These are phyloP conservation scores for Glutinoglossum americanum DNA, from an alignment of 495 filamentous ascomycete genomes.

Conservation along the genomic window DNA sequence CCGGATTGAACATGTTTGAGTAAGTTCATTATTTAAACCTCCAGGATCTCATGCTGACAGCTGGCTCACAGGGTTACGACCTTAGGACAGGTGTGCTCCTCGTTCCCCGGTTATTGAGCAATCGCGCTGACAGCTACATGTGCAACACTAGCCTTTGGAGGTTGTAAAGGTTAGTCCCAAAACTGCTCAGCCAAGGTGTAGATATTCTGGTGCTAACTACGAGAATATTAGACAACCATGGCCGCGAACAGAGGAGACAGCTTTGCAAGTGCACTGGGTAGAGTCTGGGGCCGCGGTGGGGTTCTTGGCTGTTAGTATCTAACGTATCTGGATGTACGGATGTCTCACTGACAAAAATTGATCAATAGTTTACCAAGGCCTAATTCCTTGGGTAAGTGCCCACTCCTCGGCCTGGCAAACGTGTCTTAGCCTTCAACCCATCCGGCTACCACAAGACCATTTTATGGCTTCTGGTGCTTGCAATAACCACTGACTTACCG, in stretches of 20 bases:
- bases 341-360: constrained; percentile 7
- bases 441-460: neutral
- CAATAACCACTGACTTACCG: neutral
- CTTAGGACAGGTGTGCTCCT: constrained; percentile 46
- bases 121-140: constrained; percentile 2
- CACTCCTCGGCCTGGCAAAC: neutral
- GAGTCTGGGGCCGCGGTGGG: constrained; percentile 89
- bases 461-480: too few species aligned
- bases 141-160: constrained; percentile 58
- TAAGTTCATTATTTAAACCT: constrained; percentile 21
- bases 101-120: neutral
- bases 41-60: neutral
- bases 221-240: constrained; percentile 56
- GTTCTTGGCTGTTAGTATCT: constrained; percentile 72
- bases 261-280: constrained; percentile 56
- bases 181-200: constrained; percentile 2
- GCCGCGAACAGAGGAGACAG: constrained; percentile 84
- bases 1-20: constrained; percentile 95
- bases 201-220: neutral
- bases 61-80: constrained; percentile 47
- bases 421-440: neutral
- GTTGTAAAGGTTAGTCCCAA: constrained; percentile 48
- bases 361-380: constrained; percentile 80
- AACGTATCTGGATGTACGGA: neutral
- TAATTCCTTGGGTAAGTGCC: constrained; percentile 66